Base-by-base conservation (phyloP, 331 rosid genomes). In the Cydonia oblonga region DNA sequence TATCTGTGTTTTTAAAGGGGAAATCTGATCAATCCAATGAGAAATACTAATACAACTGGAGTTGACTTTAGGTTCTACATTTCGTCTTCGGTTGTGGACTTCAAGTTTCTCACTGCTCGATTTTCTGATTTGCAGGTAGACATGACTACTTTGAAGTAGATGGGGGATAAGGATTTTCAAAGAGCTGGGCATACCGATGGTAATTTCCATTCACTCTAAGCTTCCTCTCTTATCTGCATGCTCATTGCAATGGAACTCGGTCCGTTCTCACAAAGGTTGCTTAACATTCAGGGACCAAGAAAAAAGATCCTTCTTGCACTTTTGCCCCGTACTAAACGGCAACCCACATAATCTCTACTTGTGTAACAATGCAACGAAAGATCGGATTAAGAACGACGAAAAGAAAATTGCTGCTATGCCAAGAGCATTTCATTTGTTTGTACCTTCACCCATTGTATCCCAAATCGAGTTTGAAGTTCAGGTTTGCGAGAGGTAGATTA, bases 121-220 rank as follows among this genome's bases (percentile, higher is more conserved):
- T 70, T 9, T 15, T 29, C 72, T 74, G 66, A 33, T 69, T 75
- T 63, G 29, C 82, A 88, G 92, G 79, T 88, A 13, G 93, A 88
- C 83, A 88, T 88, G 87, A 65, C 81, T 74, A 82, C 81, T 38
- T 82, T 88, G 88, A 86, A 82, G 78, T 88, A 86, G 72, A 86
- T 84, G 93, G 87, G 86, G 16, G 93, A 88, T 16, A 82, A 84
- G 80, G 90, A 88, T 70, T 90, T 90, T 88, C 19, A 86, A 88
- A 70, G 90, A 88, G 76, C 49, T 88, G 82, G 92, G 92, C 33
- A 82, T 86, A 82, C 90, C 90, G n/a, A 88, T 86, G 93, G 93
- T 86, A 86, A 84, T 80, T 22, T 40, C 51, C 25, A 62, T 73
- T 70, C 76, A 59, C 66, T 46, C 70, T 51, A 44, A 25, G 52